Conservation (phyloP, 2,329 filamentous ascomycete species). For the Pezicula radicicola region DNA sequence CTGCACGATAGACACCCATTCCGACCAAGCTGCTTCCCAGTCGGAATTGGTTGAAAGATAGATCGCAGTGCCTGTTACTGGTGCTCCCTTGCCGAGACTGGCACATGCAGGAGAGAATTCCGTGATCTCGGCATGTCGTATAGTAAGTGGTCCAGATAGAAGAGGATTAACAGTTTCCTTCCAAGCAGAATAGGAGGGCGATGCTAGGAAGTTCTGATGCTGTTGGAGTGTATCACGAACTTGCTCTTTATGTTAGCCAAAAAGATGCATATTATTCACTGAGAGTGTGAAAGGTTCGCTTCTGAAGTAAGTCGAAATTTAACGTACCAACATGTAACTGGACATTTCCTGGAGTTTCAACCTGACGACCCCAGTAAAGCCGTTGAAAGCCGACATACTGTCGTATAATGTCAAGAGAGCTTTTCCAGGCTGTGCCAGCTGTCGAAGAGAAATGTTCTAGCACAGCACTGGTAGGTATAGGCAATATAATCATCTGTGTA, state of each 20-base stretch:
- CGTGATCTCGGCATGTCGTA: conserved; percentile 22
- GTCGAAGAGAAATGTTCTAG: background rate
- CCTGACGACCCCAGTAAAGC: conserved; percentile 29
- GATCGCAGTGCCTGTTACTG: conserved; percentile 29
- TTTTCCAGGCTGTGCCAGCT: background rate
- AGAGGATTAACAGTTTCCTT: conserved; percentile 8
- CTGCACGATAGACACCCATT: conserved; percentile 5
- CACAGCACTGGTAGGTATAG: background rate
- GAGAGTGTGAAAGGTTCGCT: no score
- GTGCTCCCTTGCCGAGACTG: conserved; percentile 18
- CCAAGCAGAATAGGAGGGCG: background rate
- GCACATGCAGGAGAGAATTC: conserved; percentile 20
- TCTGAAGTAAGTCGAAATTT: background rate
- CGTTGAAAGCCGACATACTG: conserved; percentile 18
- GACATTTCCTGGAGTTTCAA: conserved; percentile 25
- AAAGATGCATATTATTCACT: no score
- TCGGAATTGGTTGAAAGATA: conserved; percentile 14
- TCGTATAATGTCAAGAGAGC: background rate
- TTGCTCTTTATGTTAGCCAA: background rate
- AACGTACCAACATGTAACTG: conserved; percentile 28
- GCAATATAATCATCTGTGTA: conserved; percentile 3
- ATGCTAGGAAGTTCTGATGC: background rate
- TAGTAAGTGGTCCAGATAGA: conserved; percentile 2
- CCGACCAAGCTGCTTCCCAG: conserved; percentile 16
- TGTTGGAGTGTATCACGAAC: background rate